Conservation (phyloP, 2,329 filamentous ascomycete species). For the Aspergillus bombycis region DNA sequence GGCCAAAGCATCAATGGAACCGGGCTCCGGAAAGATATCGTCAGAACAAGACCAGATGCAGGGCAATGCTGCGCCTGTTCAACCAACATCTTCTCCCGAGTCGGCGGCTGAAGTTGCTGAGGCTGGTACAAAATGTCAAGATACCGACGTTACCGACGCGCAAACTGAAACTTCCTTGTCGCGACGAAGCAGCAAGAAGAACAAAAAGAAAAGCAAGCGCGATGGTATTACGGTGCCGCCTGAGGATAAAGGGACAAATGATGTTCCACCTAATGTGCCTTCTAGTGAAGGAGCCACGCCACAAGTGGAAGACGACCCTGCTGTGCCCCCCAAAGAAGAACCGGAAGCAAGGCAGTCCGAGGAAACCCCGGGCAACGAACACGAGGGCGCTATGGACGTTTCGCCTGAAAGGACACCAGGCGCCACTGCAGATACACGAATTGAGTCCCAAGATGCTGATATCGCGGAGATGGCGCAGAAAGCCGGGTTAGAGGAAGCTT, state of each 20-base stretch:
- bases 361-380: neutral
- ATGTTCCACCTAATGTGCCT: slow-evolving; percentile 8
- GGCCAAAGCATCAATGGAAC: neutral
- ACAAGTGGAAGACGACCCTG: slow-evolving; percentile 9
- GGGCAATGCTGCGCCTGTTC: neutral
- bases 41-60: neutral
- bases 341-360: slow-evolving; percentile 1
- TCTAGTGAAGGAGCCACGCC: neutral
- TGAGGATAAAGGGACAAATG: slow-evolving; percentile 9
- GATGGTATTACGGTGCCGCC: slow-evolving; percentile 15
- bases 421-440: neutral
- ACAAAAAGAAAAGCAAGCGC: slow-evolving; percentile 27
- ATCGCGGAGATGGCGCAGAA: slow-evolving; percentile 1
- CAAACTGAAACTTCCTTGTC: slow-evolving; percentile 17
- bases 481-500: slow-evolving; percentile 14
- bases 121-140: slow-evolving; percentile 1
- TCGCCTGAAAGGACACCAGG: neutral
- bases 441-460: slow-evolving; percentile 10
- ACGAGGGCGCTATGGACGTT: neutral
- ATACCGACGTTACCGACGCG: neutral
- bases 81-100: neutral
- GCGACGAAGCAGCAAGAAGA: slow-evolving; percentile 25
- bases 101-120: neutral
- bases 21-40: neutral
- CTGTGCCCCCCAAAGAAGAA: slow-evolving; percentile 21